Base-by-base conservation (phyloP, 352 stramenopile genomes). In the Pythium sp. region DNA sequence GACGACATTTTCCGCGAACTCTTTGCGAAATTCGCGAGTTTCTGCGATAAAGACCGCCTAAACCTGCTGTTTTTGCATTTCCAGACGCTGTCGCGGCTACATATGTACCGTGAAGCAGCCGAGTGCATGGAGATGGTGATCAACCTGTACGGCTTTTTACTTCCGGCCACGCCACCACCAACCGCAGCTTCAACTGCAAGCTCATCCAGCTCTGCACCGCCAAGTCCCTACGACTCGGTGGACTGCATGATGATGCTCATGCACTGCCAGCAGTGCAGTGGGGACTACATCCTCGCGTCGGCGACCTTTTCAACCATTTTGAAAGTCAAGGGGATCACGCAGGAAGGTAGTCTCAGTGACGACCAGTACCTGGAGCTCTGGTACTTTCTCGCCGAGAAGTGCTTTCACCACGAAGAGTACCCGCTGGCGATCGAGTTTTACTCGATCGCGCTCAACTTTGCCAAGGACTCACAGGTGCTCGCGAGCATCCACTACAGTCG, bases 221-320 rank as follows among this genome's bases (percentile, higher is more conserved):
- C 63, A 0, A 41, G 26, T 18, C 26, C 64, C 30, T 92, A 90
- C 47, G 77, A 89, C 22, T 34, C 59, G 0, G 58, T 30, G 0
- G 82, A 92, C 58, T 91, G 90, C 57, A 64, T 76, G 7, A 61
- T 92, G 58, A 91, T 92, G 80, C 47, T 90, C 28, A 79, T 90
- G 79, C 77, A 89, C 47, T 86, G 79, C 36, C 84, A 91, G 49
- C 82, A 92, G 53, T 71, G 70, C 4, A 84, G 75, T 47, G 81
- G 82, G 0, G 81, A 92, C 58, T 89, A 81, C 58, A 49, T 86
- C 4, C 69, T 77, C n/a, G 81, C 84, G 34, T 80, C 82, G 1
- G 59, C 73, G 32, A 88, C 76, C 8, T 81, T 92, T 34, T 67
- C 76, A 14, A 64, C 71, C 1, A 65, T 90, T 24, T 63, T 92